phyloP scores from a whole-genome alignment of 2,329 filamentous ascomycete species.

The Colletotrichum magnum region DNA sequence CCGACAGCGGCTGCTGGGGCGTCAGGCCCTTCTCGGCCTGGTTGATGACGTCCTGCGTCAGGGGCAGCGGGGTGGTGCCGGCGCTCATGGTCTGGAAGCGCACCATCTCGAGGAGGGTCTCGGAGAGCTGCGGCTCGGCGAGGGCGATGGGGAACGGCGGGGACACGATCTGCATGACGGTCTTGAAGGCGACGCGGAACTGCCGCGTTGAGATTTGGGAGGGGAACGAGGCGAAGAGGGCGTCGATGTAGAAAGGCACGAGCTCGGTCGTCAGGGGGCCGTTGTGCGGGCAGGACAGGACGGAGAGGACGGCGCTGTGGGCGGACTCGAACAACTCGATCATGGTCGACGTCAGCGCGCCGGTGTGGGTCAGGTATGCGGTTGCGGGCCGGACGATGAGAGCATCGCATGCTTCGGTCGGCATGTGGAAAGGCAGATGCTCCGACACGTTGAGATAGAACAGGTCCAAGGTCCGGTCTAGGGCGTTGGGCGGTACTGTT shows the following conservation, averaged over 20 bases:
- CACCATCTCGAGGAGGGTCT: slow-evolving; percentile 84
- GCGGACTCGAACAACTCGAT: slow-evolving; percentile 85
- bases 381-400: slow-evolving; percentile 82
- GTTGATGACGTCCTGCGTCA: slow-evolving; percentile 54
- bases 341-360: slow-evolving; percentile 60
- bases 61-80: slow-evolving; percentile 57
- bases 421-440: slow-evolving; percentile 81
- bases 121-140: slow-evolving; percentile 82
- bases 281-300: slow-evolving; percentile 85
- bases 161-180: slow-evolving; percentile 84
- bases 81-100: slow-evolving; percentile 74
- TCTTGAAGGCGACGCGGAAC: slow-evolving; percentile 90
- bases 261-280: slow-evolving; percentile 78
- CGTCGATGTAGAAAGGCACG: slow-evolving; percentile 86
- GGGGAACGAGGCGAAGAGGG: slow-evolving; percentile 85
- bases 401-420: slow-evolving; percentile 77
- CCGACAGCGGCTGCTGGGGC: slow-evolving; percentile 67
- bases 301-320: slow-evolving; percentile 85
- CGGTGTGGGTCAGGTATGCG: slow-evolving; percentile 74
- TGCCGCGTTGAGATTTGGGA: slow-evolving; percentile 83
- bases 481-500: slow-evolving; percentile 71
- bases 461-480: slow-evolving; percentile 81
- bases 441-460: slow-evolving; percentile 92
- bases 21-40: slow-evolving; percentile 37
- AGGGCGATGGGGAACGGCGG: slow-evolving; percentile 83